Percentiles rank a stretch among this genome's conserved stretches.
These are phyloP conservation scores for Rhodotorula sp. DNA, from an alignment of 1,284 basidiomycete species.

Conservation along the genomic window DNA sequence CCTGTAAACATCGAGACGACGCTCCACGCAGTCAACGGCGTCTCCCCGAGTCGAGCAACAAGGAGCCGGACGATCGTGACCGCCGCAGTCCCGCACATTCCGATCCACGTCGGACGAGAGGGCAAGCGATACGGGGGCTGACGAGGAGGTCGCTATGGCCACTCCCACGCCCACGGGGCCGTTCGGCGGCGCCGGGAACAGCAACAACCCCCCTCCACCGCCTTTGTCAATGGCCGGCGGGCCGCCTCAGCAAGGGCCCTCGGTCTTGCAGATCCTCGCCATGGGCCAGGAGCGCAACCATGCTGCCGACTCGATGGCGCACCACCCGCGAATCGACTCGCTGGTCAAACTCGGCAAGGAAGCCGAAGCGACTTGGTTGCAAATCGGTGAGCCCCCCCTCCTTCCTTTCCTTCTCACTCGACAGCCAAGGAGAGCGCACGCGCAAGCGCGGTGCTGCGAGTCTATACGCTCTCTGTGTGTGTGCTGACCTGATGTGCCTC, in stretches of 20 bases:
- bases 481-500: background rate
- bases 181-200: constrained; percentile 19
- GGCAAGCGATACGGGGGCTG: too few relatives aligned
- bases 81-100: too few relatives aligned
- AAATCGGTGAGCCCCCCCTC: constrained; percentile 64
- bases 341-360: constrained; percentile 65
- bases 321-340: constrained; percentile 38
- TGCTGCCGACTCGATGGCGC: constrained; percentile 37
- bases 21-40: too few relatives aligned
- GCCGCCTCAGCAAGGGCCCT: constrained; percentile 39
- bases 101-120: too few relatives aligned
- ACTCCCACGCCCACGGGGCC: background rate
- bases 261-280: constrained; percentile 37
- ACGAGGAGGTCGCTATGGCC: constrained; percentile 3
- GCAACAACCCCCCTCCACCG: constrained; percentile 26
- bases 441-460: background rate
- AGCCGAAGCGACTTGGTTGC: constrained; percentile 88
- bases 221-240: constrained; percentile 32
- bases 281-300: constrained; percentile 41
- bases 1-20: too few relatives aligned
- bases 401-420: background rate
- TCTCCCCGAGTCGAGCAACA: too few relatives aligned
- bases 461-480: too few relatives aligned
- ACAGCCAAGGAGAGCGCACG: background rate
- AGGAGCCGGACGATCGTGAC: too few relatives aligned